These are phyloP conservation scores for Rhodotorula graminis DNA, from an alignment of 768 basidiomycete genomes.

Conservation along the genomic window DNA sequence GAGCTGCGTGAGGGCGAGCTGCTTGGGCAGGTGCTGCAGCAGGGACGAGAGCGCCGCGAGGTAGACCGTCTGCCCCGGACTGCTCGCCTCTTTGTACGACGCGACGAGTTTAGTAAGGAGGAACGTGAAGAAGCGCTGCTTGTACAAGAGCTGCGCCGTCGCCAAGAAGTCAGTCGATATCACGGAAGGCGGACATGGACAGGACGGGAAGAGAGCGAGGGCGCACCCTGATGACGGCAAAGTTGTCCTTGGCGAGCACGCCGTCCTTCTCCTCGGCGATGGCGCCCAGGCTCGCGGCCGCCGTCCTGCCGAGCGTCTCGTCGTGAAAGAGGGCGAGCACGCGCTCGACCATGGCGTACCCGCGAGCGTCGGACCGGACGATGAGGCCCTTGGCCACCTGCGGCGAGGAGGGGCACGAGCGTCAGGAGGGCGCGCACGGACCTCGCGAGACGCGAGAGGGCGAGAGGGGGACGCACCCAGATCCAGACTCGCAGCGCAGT, in stretches of 20 bases:
- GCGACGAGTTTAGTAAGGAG: slow-evolving; percentile 70
- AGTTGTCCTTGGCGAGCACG: slow-evolving; percentile 69
- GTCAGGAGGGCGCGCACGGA: not conserved
- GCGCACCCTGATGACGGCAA: slow-evolving; percentile 69
- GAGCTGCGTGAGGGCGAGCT: slow-evolving; percentile 67
- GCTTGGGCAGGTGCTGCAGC: slow-evolving; percentile 71
- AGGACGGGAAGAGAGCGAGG: not conserved
- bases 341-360: slow-evolving; percentile 57
- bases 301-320: slow-evolving; percentile 60
- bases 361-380: slow-evolving; percentile 63
- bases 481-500: slow-evolving; percentile 42
- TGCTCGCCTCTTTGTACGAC: slow-evolving; percentile 54
- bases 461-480: slow-evolving; percentile 34
- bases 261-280: slow-evolving; percentile 59
- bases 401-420: not conserved
- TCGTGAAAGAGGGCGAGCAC: slow-evolving; percentile 71
- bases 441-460: too few species aligned
- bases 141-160: slow-evolving; percentile 47
- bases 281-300: slow-evolving; percentile 68
- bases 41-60: slow-evolving; percentile 78
- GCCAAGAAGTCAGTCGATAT: not conserved
- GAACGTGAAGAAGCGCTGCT: slow-evolving; percentile 58
- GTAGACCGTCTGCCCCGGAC: slow-evolving; percentile 53
- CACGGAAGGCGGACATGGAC: too few species aligned
- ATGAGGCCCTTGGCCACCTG: slow-evolving; percentile 77